phyloP scores from a whole-genome alignment of 805 yeast species.

The Pichia nanzhaoensis region DNA sequence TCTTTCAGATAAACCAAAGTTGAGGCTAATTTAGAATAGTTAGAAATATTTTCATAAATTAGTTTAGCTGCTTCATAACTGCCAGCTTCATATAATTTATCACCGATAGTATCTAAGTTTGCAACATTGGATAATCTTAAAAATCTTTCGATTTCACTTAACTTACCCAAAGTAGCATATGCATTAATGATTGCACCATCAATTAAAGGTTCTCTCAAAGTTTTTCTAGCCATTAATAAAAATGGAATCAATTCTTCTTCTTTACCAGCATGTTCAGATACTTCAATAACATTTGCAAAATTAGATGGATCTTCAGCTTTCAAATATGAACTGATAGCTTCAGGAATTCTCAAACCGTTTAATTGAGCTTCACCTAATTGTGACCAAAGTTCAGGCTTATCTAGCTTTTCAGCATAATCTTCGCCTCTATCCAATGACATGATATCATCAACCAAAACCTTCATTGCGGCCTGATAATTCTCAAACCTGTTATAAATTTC shows the following conservation, averaged over 20 bases:
- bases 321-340: constrained; percentile 86
- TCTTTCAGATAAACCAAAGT: constrained; percentile 88
- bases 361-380: constrained; percentile 94
- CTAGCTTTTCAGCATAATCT: constrained; percentile 83
- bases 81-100: constrained; percentile 69
- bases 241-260: constrained; percentile 87
- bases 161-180: constrained; percentile 71
- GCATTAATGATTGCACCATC: constrained; percentile 89
- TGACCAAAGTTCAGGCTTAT: constrained; percentile 84
- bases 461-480: constrained; percentile 70
- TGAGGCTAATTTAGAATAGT: constrained; percentile 94
- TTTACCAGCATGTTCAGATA: constrained; percentile 92
- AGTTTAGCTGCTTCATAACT: constrained; percentile 92
- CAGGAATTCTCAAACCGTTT: constrained; percentile 86
- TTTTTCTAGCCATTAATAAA: constrained; percentile 85
- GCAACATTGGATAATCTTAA: constrained; percentile 89
- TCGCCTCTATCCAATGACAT: constrained; percentile 94
- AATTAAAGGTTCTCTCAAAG: constrained; percentile 83
- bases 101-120: constrained; percentile 87
- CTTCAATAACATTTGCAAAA: constrained; percentile 86
- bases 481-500: constrained; percentile 85
- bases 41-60: constrained; percentile 77
- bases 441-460: constrained; percentile 85
- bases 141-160: constrained; percentile 77
- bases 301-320: constrained; percentile 88